phyloP scores from a whole-genome alignment of 2,329 filamentous ascomycete species.

The Epichloe sp. region DNA sequence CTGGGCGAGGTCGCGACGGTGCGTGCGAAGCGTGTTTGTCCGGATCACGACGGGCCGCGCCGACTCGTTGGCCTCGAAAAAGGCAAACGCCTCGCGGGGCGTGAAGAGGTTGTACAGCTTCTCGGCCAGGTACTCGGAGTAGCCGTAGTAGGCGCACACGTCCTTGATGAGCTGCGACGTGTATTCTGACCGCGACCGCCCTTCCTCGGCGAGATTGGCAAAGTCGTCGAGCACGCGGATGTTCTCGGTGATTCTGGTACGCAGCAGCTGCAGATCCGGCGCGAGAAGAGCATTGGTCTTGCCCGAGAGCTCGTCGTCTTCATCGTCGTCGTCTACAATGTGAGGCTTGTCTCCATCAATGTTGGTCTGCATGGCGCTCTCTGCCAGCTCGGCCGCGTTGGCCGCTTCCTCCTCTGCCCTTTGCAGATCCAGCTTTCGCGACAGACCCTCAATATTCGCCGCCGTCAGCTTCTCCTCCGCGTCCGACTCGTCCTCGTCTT shows the following conservation, averaged over 20 bases:
- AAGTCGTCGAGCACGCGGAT: conserved; percentile 87
- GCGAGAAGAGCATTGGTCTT: conserved; percentile 56
- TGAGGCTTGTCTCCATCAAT: conserved; percentile 65
- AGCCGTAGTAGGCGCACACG: conserved; percentile 93
- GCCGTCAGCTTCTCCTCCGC: conserved; percentile 84
- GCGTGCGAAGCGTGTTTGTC: conserved; percentile 82
- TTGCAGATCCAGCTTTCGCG: conserved; percentile 69
- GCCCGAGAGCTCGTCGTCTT: conserved; percentile 42
- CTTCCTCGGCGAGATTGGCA: conserved; percentile 63
- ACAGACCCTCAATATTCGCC: conserved; percentile 89
- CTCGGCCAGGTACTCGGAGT: conserved; percentile 86
- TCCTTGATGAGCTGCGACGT: conserved; percentile 77
- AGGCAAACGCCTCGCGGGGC: conserved; percentile 86
- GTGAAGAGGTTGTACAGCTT: conserved; percentile 91
- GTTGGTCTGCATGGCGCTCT: conserved; percentile 83
- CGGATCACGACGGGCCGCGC: conserved; percentile 87
- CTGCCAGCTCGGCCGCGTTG: conserved; percentile 73
- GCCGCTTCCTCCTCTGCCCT: conserved; percentile 67
- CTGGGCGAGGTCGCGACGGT: conserved; percentile 72
- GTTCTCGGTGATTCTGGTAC: conserved; percentile 82
- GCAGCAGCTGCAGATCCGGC: conserved; percentile 79
- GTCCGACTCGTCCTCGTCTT: conserved; percentile 82
- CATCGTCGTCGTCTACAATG: conserved; percentile 49
- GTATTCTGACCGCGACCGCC: conserved; percentile 77
- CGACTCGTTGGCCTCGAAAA: conserved; percentile 98